phyloP scores from a whole-genome alignment of 192 early-diverging fungal genomes.

The Backusella tuberculispora region DNA sequence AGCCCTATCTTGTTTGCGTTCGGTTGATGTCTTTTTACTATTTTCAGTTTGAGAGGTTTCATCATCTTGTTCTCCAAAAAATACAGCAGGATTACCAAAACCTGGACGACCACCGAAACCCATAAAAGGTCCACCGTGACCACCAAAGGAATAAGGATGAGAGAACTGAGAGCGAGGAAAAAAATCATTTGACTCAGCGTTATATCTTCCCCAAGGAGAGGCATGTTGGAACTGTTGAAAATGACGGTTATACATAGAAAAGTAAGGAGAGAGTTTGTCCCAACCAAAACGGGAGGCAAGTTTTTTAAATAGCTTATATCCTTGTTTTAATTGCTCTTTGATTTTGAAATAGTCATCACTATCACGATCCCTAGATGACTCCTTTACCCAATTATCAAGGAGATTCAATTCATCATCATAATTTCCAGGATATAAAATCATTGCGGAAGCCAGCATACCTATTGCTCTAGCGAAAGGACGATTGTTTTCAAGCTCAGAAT shows the following conservation, averaged over 20 bases:
- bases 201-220: neutral
- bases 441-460: neutral
- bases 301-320: neutral
- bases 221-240: neutral
- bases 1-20: neutral
- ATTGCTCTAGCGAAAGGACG: neutral
- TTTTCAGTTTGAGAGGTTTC: neutral
- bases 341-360: neutral
- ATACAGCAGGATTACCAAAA: neutral
- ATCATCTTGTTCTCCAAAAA: neutral
- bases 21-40: neutral
- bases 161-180: neutral
- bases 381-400: neutral
- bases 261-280: neutral
- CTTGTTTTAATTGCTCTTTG: neutral
- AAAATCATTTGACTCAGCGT: neutral
- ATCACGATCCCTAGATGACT: neutral
- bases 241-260: neutral
- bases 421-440: neutral
- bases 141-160: neutral
- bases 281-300: neutral
- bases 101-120: neutral
- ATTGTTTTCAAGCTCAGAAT: constrained; percentile 6
- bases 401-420: neutral
- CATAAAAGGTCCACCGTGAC: neutral